Evolutionary conservation across 352 stramenopile genomes (phyloP).

Genomic region (Phytopythium chamaehyphon): DNA sequence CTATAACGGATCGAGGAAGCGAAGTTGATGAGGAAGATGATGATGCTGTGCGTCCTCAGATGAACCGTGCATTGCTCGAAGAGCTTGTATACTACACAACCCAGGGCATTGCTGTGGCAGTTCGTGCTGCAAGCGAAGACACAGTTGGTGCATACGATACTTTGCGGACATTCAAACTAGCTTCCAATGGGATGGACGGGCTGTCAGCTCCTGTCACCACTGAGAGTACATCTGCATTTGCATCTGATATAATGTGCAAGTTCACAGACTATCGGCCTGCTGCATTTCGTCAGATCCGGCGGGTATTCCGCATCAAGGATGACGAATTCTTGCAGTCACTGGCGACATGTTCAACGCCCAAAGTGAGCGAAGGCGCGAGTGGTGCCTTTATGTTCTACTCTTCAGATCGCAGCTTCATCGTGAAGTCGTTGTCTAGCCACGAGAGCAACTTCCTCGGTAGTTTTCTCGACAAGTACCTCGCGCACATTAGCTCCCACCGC

Average conservation of each 20-base stretch:
- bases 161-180: conserved; percentile 41
- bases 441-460: conserved; percentile 63
- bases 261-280: conserved; percentile 60
- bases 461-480: conserved; percentile 63
- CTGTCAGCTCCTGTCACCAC: conserved; percentile 2
- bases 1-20: not conserved
- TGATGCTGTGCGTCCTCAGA: conserved; percentile 60
- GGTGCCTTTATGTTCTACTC: conserved; percentile 86
- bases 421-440: conserved; percentile 64
- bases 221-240: conserved; percentile 6
- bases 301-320: conserved; percentile 54
- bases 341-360: conserved; percentile 60
- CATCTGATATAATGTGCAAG: conserved; percentile 42
- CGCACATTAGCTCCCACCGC: conserved; percentile 49
- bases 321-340: conserved; percentile 51
- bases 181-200: conserved; percentile 6
- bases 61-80: conserved; percentile 73
- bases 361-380: conserved; percentile 73
- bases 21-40: conserved; percentile 33
- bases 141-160: conserved; percentile 4
- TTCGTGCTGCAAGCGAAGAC: conserved; percentile 19
- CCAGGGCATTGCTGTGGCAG: conserved; percentile 58
- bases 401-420: conserved; percentile 66
- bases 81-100: conserved; percentile 82
- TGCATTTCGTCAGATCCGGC: conserved; percentile 47